A percentile compares a stretch with the other conserved stretches of the same genome.
Evolutionary conservation across 192 early-diverging fungal genomes (phyloP).

Genomic region (Martensiomyces pterosporus): DNA sequence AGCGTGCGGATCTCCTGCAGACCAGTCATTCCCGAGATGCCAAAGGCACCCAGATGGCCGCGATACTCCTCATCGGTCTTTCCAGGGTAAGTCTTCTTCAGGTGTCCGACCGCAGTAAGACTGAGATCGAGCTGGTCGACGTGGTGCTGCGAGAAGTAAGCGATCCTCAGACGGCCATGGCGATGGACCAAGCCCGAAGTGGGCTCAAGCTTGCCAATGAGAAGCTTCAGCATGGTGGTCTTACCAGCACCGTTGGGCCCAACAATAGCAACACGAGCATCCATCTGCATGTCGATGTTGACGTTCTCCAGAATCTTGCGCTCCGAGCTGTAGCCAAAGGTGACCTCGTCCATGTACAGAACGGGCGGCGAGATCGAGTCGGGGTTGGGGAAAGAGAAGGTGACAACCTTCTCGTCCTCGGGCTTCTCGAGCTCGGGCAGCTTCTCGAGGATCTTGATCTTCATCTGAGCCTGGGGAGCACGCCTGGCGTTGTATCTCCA

Average conservation of each 20-base stretch:
- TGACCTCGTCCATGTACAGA: conserved; percentile 88
- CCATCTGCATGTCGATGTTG: conserved; percentile 94
- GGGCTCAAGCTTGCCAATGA: conserved; percentile 83
- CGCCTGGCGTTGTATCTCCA: conserved; percentile 99
- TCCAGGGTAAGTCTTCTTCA: conserved; percentile 86
- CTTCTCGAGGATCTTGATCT: conserved; percentile 98
- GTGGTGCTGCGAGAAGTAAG: conserved; percentile 96
- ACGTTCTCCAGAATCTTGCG: conserved; percentile 79
- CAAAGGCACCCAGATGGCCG: conserved; percentile 87
- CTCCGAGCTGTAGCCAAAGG: conserved; percentile 81
- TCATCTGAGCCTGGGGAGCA: conserved; percentile 94
- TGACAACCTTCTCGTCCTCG: conserved; percentile 69
- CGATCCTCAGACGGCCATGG: conserved; percentile 90
- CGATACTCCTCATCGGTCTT: conserved; percentile 95
- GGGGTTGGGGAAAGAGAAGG: conserved; percentile 90
- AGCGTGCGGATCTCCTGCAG: conserved; percentile 92
- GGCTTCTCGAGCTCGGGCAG: conserved; percentile 87
- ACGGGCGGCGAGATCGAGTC: conserved; percentile 95
- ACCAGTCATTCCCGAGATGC: conserved; percentile 93
- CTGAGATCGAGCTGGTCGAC: conserved; percentile 94
- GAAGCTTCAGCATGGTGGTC: conserved; percentile 90
- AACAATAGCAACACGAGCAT: conserved; percentile 96
- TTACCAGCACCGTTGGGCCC: conserved; percentile 99
- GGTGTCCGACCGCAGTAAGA: conserved; percentile 78
- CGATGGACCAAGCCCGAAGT: conserved; percentile 75